A percentile compares a stretch with the other conserved stretches of the same genome.
Conservation (phyloP, 331 rosid genomes). For the Prunus yedoensis region DNA sequence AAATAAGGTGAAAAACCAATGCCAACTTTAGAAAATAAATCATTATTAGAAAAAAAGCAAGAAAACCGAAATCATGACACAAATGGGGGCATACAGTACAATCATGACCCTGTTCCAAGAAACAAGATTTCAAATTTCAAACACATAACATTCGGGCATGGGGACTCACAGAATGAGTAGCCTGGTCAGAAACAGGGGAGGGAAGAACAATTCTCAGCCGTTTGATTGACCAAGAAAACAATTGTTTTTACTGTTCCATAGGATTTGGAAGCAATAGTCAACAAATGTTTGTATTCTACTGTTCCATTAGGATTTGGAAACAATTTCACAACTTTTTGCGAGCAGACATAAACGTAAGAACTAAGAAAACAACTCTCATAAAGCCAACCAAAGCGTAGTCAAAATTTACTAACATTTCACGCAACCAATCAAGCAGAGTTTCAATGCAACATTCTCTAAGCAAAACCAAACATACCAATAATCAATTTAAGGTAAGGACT, state of each 20-base stretch:
- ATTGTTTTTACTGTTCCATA: slow-evolving; percentile 52
- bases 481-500: background rate
- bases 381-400: slow-evolving; percentile 15
- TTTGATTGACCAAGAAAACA: slow-evolving; percentile 31
- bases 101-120: background rate
- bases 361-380: slow-evolving; percentile 6
- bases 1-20: background rate
- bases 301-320: slow-evolving; percentile 44
- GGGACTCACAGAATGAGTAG: background rate
- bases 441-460: background rate
- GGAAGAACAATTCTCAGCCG: slow-evolving; percentile 22
- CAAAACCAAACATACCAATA: slow-evolving; percentile 27
- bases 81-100: background rate
- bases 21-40: background rate
- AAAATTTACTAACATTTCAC: slow-evolving; percentile 2
- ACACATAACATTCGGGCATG: slow-evolving; percentile 7
- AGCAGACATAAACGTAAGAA: slow-evolving; percentile 28
- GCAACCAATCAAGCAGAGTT: background rate
- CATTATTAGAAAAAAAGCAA: background rate
- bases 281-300: slow-evolving; percentile 39
- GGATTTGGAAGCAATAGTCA: slow-evolving; percentile 25
- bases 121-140: slow-evolving; percentile 16
- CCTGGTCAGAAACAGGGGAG: slow-evolving; percentile 6
- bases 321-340: slow-evolving; percentile 32
- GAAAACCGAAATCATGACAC: background rate